Evolutionary conservation across 306 rosid species (phyloP).

Genomic region (Casuarina equisetifolia): DNA sequence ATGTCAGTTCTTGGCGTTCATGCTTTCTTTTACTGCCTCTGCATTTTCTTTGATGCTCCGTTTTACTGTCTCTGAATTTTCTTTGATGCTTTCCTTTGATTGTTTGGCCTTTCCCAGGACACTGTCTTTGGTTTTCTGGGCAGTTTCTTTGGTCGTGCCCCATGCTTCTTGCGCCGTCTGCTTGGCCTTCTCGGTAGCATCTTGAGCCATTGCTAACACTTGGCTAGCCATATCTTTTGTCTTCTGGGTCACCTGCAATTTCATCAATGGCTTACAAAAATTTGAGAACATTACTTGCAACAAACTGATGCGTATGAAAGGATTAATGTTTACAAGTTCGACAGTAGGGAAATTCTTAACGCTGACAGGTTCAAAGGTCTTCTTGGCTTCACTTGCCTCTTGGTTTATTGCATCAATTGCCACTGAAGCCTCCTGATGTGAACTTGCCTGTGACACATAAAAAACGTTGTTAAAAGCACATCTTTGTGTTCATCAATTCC

Average conservation of each 20-base stretch:
- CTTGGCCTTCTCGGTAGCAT: slow-evolving; percentile 59
- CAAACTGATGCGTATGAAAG: not conserved
- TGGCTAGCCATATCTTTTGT: slow-evolving; percentile 39
- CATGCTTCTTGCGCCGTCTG: slow-evolving; percentile 63
- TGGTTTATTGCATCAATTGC: slow-evolving; percentile 39
- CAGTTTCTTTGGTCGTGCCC: slow-evolving; percentile 64
- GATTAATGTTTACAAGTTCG: slow-evolving; percentile 34
- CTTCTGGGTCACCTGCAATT: slow-evolving; percentile 40
- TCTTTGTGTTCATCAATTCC: not conserved
- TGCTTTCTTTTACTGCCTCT: slow-evolving; percentile 35
- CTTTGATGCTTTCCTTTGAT: slow-evolving; percentile 52
- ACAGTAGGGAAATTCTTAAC: slow-evolving; percentile 51
- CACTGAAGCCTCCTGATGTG: slow-evolving; percentile 33
- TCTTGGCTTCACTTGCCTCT: slow-evolving; percentile 39
- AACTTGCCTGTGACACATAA: slow-evolving; percentile 28
- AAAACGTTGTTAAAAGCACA: slow-evolving; percentile 29
- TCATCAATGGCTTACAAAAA: not conserved
- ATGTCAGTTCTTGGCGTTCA: no score
- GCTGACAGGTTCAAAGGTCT: slow-evolving; percentile 33
- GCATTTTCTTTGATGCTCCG: slow-evolving; percentile 47
- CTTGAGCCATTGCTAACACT: slow-evolving; percentile 48
- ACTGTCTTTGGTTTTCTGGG: slow-evolving; percentile 51
- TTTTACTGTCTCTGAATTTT: slow-evolving; percentile 49
- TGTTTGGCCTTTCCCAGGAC: slow-evolving; percentile 46
- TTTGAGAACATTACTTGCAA: not conserved